Percentiles rank a stretch among this genome's conserved stretches.
These are phyloP conservation scores for Penicillium silybi DNA, from an alignment of 495 filamentous ascomycete genomes.

Conservation along the genomic window DNA sequence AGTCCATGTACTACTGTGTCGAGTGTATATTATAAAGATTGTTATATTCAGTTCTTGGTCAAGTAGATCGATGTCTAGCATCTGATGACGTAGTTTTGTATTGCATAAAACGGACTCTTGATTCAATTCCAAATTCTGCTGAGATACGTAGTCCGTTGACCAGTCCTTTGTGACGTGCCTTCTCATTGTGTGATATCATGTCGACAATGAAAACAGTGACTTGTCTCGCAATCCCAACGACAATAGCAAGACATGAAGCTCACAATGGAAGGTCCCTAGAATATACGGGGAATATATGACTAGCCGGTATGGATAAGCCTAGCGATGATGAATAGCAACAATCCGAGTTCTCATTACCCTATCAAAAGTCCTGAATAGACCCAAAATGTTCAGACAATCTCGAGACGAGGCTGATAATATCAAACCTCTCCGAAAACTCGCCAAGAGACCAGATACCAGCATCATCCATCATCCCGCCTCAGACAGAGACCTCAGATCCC, in stretches of 20 bases:
- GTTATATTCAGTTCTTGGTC: not conserved
- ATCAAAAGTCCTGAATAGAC: not conserved
- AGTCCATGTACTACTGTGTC: not conserved
- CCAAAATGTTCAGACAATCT: not conserved
- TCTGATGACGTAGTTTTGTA: not conserved
- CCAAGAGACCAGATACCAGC: not conserved
- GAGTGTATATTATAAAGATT: constrained; percentile 11
- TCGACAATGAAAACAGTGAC: not conserved
- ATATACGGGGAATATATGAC: not conserved
- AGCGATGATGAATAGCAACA: not conserved
- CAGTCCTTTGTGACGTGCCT: not conserved
- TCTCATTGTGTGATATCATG: not conserved
- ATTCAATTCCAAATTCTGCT: too few relatives aligned
- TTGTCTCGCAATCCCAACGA: not conserved
- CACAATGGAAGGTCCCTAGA: not conserved
- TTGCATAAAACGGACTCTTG: not conserved
- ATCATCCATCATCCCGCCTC: not conserved
- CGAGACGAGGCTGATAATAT: not conserved
- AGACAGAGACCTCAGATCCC: not conserved
- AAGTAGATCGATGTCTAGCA: not conserved
- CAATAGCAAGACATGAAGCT: not conserved
- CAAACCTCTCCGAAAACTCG: not conserved
- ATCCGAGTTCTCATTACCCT: not conserved
- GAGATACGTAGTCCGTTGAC: not conserved
- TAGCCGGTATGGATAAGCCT: not conserved